Evolutionary conservation across 768 basidiomycete species (phyloP).

Genomic region (Boletus huronensis): DNA sequence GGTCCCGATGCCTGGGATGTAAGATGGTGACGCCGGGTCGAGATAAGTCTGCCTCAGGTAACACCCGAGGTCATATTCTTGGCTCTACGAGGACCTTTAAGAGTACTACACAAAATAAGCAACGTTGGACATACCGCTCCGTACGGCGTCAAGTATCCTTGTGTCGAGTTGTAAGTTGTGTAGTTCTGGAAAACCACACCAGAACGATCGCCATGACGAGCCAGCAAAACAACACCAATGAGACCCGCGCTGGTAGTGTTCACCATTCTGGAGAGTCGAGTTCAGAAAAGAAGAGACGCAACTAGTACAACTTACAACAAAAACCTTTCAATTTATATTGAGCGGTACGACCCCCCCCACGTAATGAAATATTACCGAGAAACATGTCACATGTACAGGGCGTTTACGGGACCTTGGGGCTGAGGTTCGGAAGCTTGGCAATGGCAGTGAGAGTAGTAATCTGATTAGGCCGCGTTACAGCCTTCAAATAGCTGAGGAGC

Average conservation of each 20-base stretch:
- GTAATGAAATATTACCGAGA: not conserved
- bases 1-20: slow-evolving; percentile 61
- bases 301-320: not conserved
- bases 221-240: slow-evolving; percentile 71
- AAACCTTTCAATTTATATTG: slow-evolving; percentile 6
- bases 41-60: slow-evolving; percentile 64
- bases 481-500: not conserved
- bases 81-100: slow-evolving; percentile 22
- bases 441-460: not conserved
- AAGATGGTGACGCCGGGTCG: slow-evolving; percentile 55
- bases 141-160: slow-evolving; percentile 67
- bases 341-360: not conserved
- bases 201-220: slow-evolving; percentile 72
- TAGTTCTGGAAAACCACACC: slow-evolving; percentile 66
- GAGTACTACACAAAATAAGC: not conserved
- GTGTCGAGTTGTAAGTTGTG: slow-evolving; percentile 57
- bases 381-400: too few relatives aligned
- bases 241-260: slow-evolving; percentile 33
- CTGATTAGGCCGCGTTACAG: too few relatives aligned
- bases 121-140: slow-evolving; percentile 52
- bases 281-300: not conserved
- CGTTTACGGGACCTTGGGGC: not conserved
- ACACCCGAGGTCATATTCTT: slow-evolving; percentile 61
- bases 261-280: slow-evolving; percentile 18
- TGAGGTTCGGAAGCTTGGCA: not conserved